Base-by-base conservation (phyloP, 345 rosid genomes). In the Acer campestre region DNA sequence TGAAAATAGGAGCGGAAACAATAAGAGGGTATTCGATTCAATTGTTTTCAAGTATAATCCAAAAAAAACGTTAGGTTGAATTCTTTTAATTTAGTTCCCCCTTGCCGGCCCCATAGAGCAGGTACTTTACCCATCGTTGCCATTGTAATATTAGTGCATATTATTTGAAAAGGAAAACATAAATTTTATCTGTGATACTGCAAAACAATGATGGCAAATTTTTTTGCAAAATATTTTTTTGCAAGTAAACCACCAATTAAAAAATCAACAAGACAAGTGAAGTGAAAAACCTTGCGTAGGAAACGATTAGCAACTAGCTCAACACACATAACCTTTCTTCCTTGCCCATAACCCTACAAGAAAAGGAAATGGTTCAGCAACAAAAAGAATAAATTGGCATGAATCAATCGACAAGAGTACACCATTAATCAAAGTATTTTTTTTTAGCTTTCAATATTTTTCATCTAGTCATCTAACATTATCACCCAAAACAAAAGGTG, bases 231-330 rank as follows among this genome's bases (percentile, higher is more conserved):
- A 71, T 27, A 7, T n/a, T 22, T 49, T 63, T 68, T 79, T 14
- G 16, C 42, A 73, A 53, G 29, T 63, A 9, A 10, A 61, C 7
- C 29, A 31, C 42, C 51, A 55, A 74, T 51, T 44, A 61, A 75
- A 2, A 58, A 42, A 29, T 14, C 48, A 25, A n/a, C 61, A 31
- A 29, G 61, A 20, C 56, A 72, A 49, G 61, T 42, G 11, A 76
- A 62, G 79, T 61, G 69, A 76, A 76, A 67, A 61, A 96, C 97
- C 98, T 85, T 94, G 80, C 97, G 97, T n/a, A 96, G 88, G 86
- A 94, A 94, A 68, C 97, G 84, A 85, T 96, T 94, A 63, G 90
- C 97, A 68, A 96, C 92, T 77, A 96, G 91, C 85, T 96, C 99
- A 72, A 94, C 74, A 59, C 97, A 92, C 95, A 94, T 90, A 74